Evolutionary conservation across 306 rosid genomes (phyloP).

Genomic region (Lathyrus tuberosus): DNA sequence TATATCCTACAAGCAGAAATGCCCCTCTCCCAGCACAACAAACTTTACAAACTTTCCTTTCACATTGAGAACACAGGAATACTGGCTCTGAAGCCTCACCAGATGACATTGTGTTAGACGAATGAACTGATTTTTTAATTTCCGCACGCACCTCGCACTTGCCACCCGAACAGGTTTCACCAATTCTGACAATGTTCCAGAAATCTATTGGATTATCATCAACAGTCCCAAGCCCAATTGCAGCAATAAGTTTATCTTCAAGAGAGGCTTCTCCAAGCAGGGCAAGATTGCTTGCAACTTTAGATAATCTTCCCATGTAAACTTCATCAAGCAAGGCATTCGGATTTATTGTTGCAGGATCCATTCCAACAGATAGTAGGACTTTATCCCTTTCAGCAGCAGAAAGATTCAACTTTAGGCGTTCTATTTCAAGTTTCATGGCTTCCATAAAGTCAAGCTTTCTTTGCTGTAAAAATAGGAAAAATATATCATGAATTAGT

Average conservation of each 20-base stretch:
- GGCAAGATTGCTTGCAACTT: slow-evolving; percentile 79
- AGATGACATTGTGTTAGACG: slow-evolving; percentile 48
- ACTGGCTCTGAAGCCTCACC: slow-evolving; percentile 50
- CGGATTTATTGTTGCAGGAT: slow-evolving; percentile 88
- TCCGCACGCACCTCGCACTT: slow-evolving; percentile 87
- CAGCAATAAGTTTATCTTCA: slow-evolving; percentile 82
- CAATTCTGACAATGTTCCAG: slow-evolving; percentile 80
- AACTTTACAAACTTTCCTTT: slow-evolving; percentile 82
- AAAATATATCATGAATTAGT: slow-evolving; percentile 35
- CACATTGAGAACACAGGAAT: slow-evolving; percentile 83
- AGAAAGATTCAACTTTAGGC: slow-evolving; percentile 82
- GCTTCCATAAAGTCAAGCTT: slow-evolving; percentile 75
- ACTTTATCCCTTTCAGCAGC: slow-evolving; percentile 98
- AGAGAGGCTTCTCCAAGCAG: slow-evolving; percentile 82
- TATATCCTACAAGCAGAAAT: slow-evolving; percentile 64
- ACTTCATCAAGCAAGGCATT: slow-evolving; percentile 74
- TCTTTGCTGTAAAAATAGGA: slow-evolving; percentile 57
- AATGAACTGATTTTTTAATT: slow-evolving; percentile 42
- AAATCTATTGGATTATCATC: slow-evolving; percentile 76
- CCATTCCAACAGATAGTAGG: slow-evolving; percentile 77
- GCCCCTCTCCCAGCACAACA: slow-evolving; percentile 99
- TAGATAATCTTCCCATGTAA: slow-evolving; percentile 72
- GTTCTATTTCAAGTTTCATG: slow-evolving; percentile 96
- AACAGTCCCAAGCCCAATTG: slow-evolving; percentile 77
- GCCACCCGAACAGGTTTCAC: slow-evolving; percentile 77